phyloP scores from a whole-genome alignment of 1,284 basidiomycete genomes.

The Cryptococcus hybrid region DNA sequence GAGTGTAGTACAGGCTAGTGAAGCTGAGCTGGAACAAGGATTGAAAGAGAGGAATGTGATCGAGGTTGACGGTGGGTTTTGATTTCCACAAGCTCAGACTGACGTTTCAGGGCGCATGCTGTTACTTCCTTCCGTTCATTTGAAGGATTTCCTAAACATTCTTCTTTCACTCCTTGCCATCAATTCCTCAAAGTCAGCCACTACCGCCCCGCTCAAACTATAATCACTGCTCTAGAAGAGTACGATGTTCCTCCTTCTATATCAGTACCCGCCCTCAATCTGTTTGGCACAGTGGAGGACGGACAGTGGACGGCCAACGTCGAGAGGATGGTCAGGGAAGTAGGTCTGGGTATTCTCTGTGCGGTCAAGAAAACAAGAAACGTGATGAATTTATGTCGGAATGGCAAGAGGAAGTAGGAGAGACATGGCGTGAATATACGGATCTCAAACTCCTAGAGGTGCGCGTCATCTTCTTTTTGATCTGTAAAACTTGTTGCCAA shows the following conservation, averaged over 20 bases:
- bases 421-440: constrained; percentile 63
- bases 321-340: constrained; percentile 31
- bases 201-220: constrained; percentile 46
- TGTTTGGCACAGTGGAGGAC: constrained; percentile 63
- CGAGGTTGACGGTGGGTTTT: constrained; percentile 56
- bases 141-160: constrained; percentile 67
- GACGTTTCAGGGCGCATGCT: constrained; percentile 17
- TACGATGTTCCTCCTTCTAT: constrained; percentile 67
- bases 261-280: constrained; percentile 65
- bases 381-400: constrained; percentile 57
- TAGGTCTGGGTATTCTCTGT: constrained; percentile 62
- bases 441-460: constrained; percentile 66
- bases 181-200: constrained; percentile 17
- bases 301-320: constrained; percentile 33
- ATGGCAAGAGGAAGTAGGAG: constrained; percentile 71
- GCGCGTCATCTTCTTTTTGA: constrained; percentile 31
- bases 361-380: constrained; percentile 51
- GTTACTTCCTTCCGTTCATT: constrained; percentile 60
- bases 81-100: too few relatives aligned
- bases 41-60: constrained; percentile 62
- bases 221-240: constrained; percentile 61
- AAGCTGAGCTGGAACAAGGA: constrained; percentile 36
- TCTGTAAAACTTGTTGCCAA: background rate
- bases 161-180: constrained; percentile 63
- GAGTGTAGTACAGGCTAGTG: constrained; percentile 69